Conservation (phyloP, 257 asterid species). For the Phtheirospermum japonicum region DNA sequence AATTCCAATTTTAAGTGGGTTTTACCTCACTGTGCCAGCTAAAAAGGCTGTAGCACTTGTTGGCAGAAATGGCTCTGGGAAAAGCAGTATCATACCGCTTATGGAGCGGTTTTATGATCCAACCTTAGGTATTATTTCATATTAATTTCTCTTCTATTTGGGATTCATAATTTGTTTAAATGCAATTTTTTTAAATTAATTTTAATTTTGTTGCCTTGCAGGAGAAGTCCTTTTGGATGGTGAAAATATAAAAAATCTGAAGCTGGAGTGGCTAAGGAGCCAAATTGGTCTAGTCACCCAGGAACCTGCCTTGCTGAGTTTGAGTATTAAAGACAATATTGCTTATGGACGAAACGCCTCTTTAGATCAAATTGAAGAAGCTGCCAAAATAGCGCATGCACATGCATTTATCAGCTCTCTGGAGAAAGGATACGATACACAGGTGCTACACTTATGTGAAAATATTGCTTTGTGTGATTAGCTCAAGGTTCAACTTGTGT, state of each 20-base stretch:
- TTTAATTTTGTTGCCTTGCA: constrained; percentile 34
- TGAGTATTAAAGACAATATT: constrained; percentile 92
- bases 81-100: constrained; percentile 98
- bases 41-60: constrained; percentile 98
- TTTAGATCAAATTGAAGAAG: constrained; percentile 93
- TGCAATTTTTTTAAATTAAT: constrained; percentile 8
- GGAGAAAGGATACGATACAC: constrained; percentile 89
- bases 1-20: constrained; percentile 98
- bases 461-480: constrained; percentile 21
- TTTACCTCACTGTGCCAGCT: constrained; percentile 96
- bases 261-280: constrained; percentile 97
- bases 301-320: constrained; percentile 97
- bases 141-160: constrained; percentile 15
- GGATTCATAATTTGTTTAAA: constrained; percentile 18
- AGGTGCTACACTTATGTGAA: constrained; percentile 47
- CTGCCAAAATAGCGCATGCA: constrained; percentile 99
- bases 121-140: constrained; percentile 65
- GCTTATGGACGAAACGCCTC: constrained; percentile 96
- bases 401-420: constrained; percentile 95
- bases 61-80: constrained; percentile 98
- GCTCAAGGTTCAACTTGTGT: constrained; percentile 10
- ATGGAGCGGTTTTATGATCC: constrained; percentile 99
- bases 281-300: constrained; percentile 97
- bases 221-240: constrained; percentile 99
- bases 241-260: constrained; percentile 91